Base-by-base conservation (phyloP, 2,329 filamentous ascomycete species). In the Lasiodiplodia citricola region DNA sequence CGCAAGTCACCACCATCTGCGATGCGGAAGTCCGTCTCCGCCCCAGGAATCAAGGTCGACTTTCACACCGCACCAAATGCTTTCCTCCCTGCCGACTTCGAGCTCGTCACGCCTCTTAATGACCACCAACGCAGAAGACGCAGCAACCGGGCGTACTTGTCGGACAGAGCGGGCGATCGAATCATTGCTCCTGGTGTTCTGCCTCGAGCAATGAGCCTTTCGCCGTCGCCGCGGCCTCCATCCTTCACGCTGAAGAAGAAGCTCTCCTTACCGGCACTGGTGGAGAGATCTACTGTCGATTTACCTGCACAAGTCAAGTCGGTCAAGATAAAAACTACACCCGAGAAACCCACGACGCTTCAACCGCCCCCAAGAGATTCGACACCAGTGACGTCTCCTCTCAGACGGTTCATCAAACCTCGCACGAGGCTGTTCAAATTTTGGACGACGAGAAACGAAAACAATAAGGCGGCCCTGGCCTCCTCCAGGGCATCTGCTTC, bases 51-150 rank as follows among this genome's bases (percentile, higher is more conserved):
- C 50, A 63, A 62, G 35, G 81, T 84, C 25, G 81, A 84, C 70
- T 85, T 85, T 66, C 83, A 85, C 71, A 83, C 77, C 55, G 79
- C 82, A 11, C 83, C 83, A 3, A 78, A 81, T 54, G 81, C 82
- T 6, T 84, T 85, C 68, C 72, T 85, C 11, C 83, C 83, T 0
- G 79, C 81, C 23, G 83, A 85, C 67, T 85, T 85, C 69, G 83
- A 83, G 51, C 70, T 85, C 11, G 37, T 62, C 11, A 68, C 66
- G 8, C 66, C 66, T 23, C 37, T 44, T 2, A 38, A 51, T 28
- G 28, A 58, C 31, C 35, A 41, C 58, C 31, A 57, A 28, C 21
- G 18, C 4, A 64, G 60, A 57, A 35, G 67, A 35, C 51, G 38
- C 8, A n/a, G 52, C 25, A 65, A 64, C 55, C 38, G 51, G 37